Percentiles rank a stretch among this genome's conserved stretches.
These are phyloP conservation scores for Capsicum baccatum DNA, from an alignment of 257 asterid species.

Conservation along the genomic window DNA sequence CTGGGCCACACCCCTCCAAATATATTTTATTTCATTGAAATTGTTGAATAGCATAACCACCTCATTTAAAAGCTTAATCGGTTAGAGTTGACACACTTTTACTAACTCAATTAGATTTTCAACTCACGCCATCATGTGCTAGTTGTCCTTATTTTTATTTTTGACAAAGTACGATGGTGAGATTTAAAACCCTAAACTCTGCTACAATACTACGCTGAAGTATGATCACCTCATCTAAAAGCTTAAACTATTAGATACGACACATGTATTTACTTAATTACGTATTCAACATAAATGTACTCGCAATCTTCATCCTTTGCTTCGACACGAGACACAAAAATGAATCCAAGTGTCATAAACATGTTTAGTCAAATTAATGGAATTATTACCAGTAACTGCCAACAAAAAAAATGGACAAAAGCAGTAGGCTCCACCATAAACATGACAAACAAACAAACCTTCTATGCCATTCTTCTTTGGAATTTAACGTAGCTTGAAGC, in stretches of 20 bases:
- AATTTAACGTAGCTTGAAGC: constrained; percentile 82
- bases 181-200: neutral
- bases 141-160: neutral
- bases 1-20: no score
- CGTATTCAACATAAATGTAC: neutral
- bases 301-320: neutral
- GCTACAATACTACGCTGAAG: neutral
- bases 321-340: neutral
- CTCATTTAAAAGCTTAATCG: constrained; percentile 3
- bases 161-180: neutral
- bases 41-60: neutral
- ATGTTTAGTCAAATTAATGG: neutral
- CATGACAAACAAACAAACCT: constrained; percentile 48
- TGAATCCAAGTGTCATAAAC: constrained; percentile 13
- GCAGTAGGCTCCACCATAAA: constrained; percentile 24
- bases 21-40: neutral
- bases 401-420: neutral
- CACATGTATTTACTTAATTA: neutral
- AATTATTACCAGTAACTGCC: neutral
- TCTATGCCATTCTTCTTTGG: constrained; percentile 95
- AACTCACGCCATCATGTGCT: neutral
- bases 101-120: neutral
- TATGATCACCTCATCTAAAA: neutral
- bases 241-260: neutral
- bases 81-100: constrained; percentile 8